phyloP scores from a whole-genome alignment of 1,284 basidiomycete genomes.

The Cutaneotrichosporon cutaneum region DNA sequence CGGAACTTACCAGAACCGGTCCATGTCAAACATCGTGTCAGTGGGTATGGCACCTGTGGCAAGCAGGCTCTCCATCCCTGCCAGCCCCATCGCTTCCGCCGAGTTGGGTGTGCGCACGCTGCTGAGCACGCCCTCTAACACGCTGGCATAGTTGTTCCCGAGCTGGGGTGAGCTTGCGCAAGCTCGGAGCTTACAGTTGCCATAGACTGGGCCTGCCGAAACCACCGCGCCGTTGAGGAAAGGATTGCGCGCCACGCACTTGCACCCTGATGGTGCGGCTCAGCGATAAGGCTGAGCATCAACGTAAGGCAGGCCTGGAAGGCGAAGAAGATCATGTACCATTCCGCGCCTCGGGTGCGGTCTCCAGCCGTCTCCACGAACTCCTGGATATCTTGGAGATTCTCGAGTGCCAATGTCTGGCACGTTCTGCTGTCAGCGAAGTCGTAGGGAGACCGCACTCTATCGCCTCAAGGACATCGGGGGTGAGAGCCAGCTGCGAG shows the following conservation, averaged over 20 bases:
- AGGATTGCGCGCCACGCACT: slow-evolving; percentile 15
- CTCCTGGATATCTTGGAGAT: slow-evolving; percentile 22
- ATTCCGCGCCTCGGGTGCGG: slow-evolving; percentile 19
- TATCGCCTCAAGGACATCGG: slow-evolving; percentile 23
- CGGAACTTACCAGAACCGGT: not conserved
- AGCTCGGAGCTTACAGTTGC: not conserved
- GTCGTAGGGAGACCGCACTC: slow-evolving; percentile 4
- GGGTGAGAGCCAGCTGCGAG: not conserved
- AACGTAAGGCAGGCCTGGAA: slow-evolving; percentile 29
- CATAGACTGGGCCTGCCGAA: slow-evolving; percentile 13
- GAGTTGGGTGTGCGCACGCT: not conserved
- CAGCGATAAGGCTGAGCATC: slow-evolving; percentile 27
- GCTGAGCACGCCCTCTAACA: not conserved
- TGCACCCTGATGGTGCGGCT: slow-evolving; percentile 16
- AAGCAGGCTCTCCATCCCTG: slow-evolving; percentile 3
- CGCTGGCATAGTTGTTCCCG: not conserved
- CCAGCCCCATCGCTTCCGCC: not conserved
- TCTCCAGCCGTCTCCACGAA: slow-evolving; percentile 13
- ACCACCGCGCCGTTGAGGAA: slow-evolving; percentile 17
- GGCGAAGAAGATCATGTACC: slow-evolving; percentile 31
- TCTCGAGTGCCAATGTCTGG: slow-evolving; percentile 25
- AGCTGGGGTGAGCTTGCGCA: not conserved
- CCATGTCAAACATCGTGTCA: slow-evolving; percentile 1
- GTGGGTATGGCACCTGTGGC: not conserved
- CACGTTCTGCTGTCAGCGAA: slow-evolving; percentile 12